These are phyloP conservation scores for Turnera subulata DNA, from an alignment of 345 rosid species.

Conservation along the genomic window DNA sequence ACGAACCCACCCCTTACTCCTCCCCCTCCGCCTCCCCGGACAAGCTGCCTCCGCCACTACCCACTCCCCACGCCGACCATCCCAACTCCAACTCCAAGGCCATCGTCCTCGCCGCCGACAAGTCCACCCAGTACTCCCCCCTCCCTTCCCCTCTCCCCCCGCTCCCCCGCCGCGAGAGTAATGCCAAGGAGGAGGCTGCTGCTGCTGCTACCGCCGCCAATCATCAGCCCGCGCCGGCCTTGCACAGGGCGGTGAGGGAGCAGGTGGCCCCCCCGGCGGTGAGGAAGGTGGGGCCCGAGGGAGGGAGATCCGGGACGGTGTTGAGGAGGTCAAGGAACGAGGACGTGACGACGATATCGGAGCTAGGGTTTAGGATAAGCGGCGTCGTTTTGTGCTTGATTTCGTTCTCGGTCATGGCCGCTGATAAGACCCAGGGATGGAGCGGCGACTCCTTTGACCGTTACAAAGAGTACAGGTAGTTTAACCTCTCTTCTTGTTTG, in stretches of 20 bases:
- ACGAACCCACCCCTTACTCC: constrained; percentile 46
- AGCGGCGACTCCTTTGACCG: constrained; percentile 96
- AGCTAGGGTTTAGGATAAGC: constrained; percentile 61
- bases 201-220: background rate
- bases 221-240: constrained; percentile 26
- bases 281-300: constrained; percentile 32
- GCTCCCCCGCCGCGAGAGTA: background rate
- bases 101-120: constrained; percentile 44
- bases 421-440: constrained; percentile 96
- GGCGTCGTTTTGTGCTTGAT: constrained; percentile 71
- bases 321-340: constrained; percentile 37
- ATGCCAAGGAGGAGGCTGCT: constrained; percentile 16
- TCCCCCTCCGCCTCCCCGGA: constrained; percentile 61
- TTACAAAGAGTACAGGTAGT: constrained; percentile 82
- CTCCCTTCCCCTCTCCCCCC: constrained; percentile 32
- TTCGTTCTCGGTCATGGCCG: constrained; percentile 93
- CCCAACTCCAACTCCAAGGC: constrained; percentile 44
- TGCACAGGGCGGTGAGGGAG: constrained; percentile 46
- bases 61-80: background rate
- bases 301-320: constrained; percentile 17
- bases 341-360: constrained; percentile 36
- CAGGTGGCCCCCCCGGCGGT: constrained; percentile 9
- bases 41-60: constrained; percentile 20
- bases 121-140: constrained; percentile 46
- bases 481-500: background rate